Evolutionary conservation across 139 green algal genomes (phyloP).

Genomic region (Microglena sp.): DNA sequence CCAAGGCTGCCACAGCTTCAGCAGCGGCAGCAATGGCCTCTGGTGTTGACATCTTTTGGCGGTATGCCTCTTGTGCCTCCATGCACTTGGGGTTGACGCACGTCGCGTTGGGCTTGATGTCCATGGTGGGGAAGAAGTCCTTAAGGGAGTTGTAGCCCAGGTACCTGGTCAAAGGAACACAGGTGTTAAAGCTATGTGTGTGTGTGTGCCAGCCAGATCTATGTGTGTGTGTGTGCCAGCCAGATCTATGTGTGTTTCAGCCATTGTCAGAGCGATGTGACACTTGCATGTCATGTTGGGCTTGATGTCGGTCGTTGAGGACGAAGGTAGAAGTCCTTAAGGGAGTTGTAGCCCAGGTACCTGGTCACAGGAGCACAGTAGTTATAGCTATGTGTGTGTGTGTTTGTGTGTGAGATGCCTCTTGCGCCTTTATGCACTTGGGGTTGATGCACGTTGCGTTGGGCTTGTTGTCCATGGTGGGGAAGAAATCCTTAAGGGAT

Average conservation of each 20-base stretch:
- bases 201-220: no score
- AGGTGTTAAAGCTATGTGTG: no score
- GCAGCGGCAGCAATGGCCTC: constrained; percentile 32
- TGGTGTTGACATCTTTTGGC: constrained; percentile 1
- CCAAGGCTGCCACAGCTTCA: constrained; percentile 20
- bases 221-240: no score
- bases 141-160: constrained; percentile 83
- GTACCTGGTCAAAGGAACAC: constrained; percentile 43
- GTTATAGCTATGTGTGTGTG: no score
- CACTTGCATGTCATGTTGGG: constrained; percentile 77
- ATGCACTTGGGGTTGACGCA: constrained; percentile 76
- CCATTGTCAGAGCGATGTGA: constrained; percentile 50
- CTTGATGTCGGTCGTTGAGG: constrained; percentile 75
- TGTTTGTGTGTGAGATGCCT: no score
- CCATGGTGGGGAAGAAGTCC: constrained; percentile 94
- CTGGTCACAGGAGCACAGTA: constrained; percentile 26
- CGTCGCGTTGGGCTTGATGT: constrained; percentile 71
- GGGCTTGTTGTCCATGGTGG: constrained; percentile 81
- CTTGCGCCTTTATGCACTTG: constrained; percentile 36
- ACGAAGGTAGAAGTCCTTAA: constrained; percentile 88
- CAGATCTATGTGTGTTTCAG: background rate
- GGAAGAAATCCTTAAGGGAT: constrained; percentile 91
- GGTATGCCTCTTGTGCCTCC: background rate
- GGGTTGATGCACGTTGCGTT: constrained; percentile 75
- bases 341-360: constrained; percentile 78